Conservation (phyloP, 139 green algal species). For the Tetraselmis chui region DNA sequence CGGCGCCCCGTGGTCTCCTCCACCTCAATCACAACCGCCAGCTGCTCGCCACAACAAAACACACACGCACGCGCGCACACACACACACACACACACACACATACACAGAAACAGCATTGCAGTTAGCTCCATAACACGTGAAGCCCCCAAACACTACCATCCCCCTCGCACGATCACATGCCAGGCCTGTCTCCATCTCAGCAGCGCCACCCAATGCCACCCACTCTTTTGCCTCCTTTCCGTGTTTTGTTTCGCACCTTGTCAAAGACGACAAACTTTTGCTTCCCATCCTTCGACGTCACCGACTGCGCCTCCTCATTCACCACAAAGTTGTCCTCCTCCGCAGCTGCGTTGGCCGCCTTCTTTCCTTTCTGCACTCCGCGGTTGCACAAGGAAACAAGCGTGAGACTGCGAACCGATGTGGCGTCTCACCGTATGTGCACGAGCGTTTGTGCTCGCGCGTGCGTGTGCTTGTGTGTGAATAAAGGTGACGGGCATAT, state of each 20-base stretch:
- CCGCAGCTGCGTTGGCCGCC: background rate
- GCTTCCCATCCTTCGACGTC: constrained; percentile 5
- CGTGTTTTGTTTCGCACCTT: background rate
- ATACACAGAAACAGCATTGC: background rate
- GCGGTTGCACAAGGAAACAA: background rate
- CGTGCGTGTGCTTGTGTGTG: no score
- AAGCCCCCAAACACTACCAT: no score
- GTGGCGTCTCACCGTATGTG: constrained; percentile 6
- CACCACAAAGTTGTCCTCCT: constrained; percentile 29
- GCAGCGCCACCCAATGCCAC: no score
- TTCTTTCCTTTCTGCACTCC: background rate
- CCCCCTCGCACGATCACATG: no score
- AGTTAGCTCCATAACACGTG: no score
- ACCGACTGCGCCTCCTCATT: constrained; percentile 51
- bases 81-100: background rate
- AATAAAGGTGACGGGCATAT: no score
- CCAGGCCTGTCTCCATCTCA: background rate
- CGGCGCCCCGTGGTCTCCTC: background rate
- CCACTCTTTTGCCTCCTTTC: background rate
- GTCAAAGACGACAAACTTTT: background rate
- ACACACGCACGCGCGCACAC: background rate
- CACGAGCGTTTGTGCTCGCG: no score
- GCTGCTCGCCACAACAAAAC: background rate
- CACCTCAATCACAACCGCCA: background rate
- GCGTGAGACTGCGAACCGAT: background rate